Percentiles rank a stretch among this genome's conserved stretches.
Conservation (phyloP, 192 early-diverging fungal species). For the Diversispora epigaea region DNA sequence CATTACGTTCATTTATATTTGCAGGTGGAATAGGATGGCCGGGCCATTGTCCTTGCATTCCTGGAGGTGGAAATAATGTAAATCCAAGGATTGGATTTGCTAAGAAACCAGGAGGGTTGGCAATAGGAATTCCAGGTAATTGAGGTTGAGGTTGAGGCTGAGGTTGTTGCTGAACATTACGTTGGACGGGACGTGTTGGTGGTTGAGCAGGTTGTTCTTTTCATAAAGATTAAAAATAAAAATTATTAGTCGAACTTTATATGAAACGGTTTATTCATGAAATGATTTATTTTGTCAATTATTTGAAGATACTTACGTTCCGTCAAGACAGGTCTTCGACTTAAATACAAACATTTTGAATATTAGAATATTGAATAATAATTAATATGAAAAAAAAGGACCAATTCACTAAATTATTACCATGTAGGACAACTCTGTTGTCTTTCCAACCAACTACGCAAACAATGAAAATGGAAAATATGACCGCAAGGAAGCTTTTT, state of each 20-base stretch:
- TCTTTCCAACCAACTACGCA: slow-evolving; percentile 94
- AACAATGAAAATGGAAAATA: slow-evolving; percentile 96
- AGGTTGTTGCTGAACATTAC: not conserved
- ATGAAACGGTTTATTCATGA: not conserved
- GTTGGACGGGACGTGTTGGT: slow-evolving; percentile 18
- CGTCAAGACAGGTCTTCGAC: slow-evolving; percentile 52
- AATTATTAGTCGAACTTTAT: not conserved
- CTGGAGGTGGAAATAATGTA: slow-evolving; percentile 13
- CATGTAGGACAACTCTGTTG: slow-evolving; percentile 99
- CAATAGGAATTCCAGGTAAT: slow-evolving; percentile 13
- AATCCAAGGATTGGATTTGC: slow-evolving; percentile 18
- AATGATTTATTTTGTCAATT: too few relatives aligned
- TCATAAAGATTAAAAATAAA: not conserved
- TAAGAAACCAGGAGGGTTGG: not conserved
- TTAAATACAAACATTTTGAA: slow-evolving; percentile 13
- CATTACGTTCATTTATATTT: slow-evolving; percentile 16
- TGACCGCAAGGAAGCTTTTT: slow-evolving; percentile 97
- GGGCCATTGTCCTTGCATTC: slow-evolving; percentile 16
- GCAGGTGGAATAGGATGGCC: slow-evolving; percentile 2
- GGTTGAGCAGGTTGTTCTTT: slow-evolving; percentile 10
- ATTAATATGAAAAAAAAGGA: not conserved
- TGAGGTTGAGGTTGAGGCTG: slow-evolving; percentile 25
- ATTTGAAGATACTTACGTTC: slow-evolving; percentile 11
- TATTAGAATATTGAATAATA: not conserved
- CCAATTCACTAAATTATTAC: slow-evolving; percentile 37